Evolutionary conservation across 306 rosid species (phyloP), one percentile per base, ranked within the genome.

Genomic region (Vigna nakashimae): DNA sequence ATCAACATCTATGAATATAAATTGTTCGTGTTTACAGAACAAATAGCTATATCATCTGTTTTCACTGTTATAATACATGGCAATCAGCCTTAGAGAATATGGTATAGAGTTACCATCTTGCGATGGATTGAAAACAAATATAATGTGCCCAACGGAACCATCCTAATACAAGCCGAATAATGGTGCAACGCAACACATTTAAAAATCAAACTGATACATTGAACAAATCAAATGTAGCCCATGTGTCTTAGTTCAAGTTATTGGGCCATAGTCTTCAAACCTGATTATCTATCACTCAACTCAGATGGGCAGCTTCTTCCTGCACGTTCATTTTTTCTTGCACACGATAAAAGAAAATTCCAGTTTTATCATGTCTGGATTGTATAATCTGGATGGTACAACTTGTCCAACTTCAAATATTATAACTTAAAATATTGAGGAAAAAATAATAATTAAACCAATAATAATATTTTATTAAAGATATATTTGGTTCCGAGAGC

Each of bases 31-130:
- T 64, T 53, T 56, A 28, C 80, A 79, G 82, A 70, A 71, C 42
- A 79, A 74, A 82, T 70, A 56, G 79, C 14, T 46, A 73, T 52
- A 69, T 82, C 85, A 77, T 81, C 1, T 52, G 71, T 71, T 73
- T 50, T 73, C 80, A 52, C 76, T 46, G 22, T 73, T 80, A 81
- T 73, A 68, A 77, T 4, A 26, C 28, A 26, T 26, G 28, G 4
- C 28, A 63, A 49, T 69, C 40, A 50, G 73, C 26, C 65, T n/a
- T 7, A 28, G 50, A 65, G n/a, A 71, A 43, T 68, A 12, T 63
- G 88, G 69, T 75, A 28, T 51, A 22, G 65, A 75, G 86, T 79
- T 75, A 66, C 70, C 56, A 52, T 75, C 82, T 59, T 6, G 17
- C 69, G 71, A 24, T 42, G 66, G 82, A 79, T 82, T 60, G 77